These are phyloP conservation scores for Leptographium wingfieldii DNA, from an alignment of 2,329 filamentous ascomycete genomes.

Conservation along the genomic window DNA sequence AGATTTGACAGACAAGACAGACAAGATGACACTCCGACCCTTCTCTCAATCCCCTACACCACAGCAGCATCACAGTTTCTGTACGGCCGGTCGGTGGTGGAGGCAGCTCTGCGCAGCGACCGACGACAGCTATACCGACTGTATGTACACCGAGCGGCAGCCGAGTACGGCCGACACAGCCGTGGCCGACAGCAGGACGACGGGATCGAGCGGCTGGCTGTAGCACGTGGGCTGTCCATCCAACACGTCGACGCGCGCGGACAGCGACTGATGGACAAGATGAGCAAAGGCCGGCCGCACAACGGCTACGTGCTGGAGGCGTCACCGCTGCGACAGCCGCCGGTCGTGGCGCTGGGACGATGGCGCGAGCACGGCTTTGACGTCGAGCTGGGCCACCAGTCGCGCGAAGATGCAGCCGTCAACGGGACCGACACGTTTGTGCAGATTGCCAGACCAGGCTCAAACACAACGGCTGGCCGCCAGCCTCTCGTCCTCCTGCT, in stretches of 20 bases:
- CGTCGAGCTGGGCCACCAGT: constrained; percentile 53
- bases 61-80: constrained; percentile 86
- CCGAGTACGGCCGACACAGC: constrained; percentile 31
- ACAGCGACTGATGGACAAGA: constrained; percentile 64
- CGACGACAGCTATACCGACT: constrained; percentile 71
- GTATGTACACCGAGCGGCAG: constrained; percentile 56
- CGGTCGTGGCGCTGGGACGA: constrained; percentile 44
- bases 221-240: constrained; percentile 37
- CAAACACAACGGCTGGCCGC: no score
- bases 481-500: constrained; percentile 59
- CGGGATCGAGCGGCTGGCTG: constrained; percentile 39
- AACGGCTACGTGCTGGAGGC: constrained; percentile 83
- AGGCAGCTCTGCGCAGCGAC: constrained; percentile 56
- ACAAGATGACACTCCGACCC: not conserved
- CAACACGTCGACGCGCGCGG: constrained; percentile 46
- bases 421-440: constrained; percentile 55
- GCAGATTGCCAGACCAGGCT: not conserved
- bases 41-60: constrained; percentile 39
- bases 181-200: constrained; percentile 25
- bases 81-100: constrained; percentile 71
- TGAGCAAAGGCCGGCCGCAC: constrained; percentile 72
- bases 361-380: constrained; percentile 36
- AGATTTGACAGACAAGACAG: not conserved
- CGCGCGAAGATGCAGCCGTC: constrained; percentile 57
- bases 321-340: constrained; percentile 65